Evolutionary conservation across 352 stramenopile genomes (phyloP), one percentile per base, ranked within the genome.

Genomic region (Phytophthora pistaciae): DNA sequence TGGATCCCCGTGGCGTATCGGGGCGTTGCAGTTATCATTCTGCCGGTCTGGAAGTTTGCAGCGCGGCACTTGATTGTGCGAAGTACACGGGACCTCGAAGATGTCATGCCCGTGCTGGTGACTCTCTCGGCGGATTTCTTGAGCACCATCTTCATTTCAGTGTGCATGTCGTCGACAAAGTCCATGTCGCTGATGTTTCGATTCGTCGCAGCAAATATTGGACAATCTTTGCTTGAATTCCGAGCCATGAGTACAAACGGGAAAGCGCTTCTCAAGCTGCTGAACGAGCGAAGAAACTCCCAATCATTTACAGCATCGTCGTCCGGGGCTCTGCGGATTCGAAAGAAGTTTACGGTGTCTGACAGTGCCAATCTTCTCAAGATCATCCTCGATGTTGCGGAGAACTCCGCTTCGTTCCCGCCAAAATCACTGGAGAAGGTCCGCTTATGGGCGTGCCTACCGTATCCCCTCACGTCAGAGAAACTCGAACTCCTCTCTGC

Each of bases 111-210:
- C 16, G 46, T 23, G 23, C 55, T 58, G 1, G 59, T 72, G n/a
- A 46, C 64, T 2, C 38, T 75, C 18, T 29, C n/a, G 2, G 49
- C 64, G 0, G 68, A 75, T 16, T 55, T 71, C 16, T 75, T 63
- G 7, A 44, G 50, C 25, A 18, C 56, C 11, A 56, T 75, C 2
- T 75, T 71, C 21, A 36, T 65, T 3, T 71, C 56, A 13, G 56
- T 75, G 27, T 75, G 68, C 42, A 65, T 72, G 40, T 65, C 55
- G 4, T 72, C 56, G 14, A 10, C 57, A 16, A 46, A 38, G 38
- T 68, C 52, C 4, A 55, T 56, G 5, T 54, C 8, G 40, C 48
- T 71, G 14, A 60, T 56, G 11, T 18, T 40, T n/a, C 3, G 52
- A 3, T 46, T 71, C 36, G 56, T 71, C 7, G 49, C 33, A 14